A percentile compares a stretch with the other conserved stretches of the same genome.
Conservation (phyloP, 2,329 filamentous ascomycete genomes). For the Apiospora malaysiana region DNA sequence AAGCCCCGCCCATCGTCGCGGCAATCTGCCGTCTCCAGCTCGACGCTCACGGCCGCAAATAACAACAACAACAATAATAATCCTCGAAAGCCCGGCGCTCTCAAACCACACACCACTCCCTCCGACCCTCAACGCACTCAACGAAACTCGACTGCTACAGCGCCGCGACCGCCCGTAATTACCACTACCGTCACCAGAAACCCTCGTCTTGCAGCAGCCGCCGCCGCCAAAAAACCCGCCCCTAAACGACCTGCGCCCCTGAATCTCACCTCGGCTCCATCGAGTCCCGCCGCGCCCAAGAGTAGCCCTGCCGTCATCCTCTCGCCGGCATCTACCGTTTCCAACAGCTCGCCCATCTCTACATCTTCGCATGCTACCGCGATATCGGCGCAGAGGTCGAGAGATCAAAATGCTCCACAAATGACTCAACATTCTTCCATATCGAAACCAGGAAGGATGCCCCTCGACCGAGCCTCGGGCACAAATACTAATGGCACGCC, state of each 20-base stretch:
- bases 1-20: conserved; percentile 25
- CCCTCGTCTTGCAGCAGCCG: conserved; percentile 20
- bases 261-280: neutral
- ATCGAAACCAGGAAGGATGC: conserved; percentile 43
- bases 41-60: conserved; percentile 18
- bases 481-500: conserved; percentile 59
- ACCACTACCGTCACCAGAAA: conserved; percentile 23
- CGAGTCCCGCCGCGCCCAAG: neutral
- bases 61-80: conserved; percentile 11
- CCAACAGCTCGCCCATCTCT: conserved; percentile 20
- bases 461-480: conserved; percentile 52
- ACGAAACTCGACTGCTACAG: neutral
- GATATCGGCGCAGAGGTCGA: conserved; percentile 31
- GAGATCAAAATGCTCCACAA: conserved; percentile 48
- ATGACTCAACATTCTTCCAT: conserved; percentile 34
- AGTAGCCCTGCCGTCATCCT: conserved; percentile 2
- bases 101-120: neutral
- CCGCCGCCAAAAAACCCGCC: neutral
- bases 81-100: neutral
- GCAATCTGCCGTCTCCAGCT: conserved; percentile 25
- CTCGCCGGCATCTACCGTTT: conserved; percentile 14
- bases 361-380: conserved; percentile 12
- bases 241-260: conserved; percentile 6
- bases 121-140: neutral
- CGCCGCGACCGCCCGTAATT: conserved; percentile 19